These are phyloP conservation scores for Neoboletus magnificus DNA, from an alignment of 768 basidiomycete species.

Conservation along the genomic window DNA sequence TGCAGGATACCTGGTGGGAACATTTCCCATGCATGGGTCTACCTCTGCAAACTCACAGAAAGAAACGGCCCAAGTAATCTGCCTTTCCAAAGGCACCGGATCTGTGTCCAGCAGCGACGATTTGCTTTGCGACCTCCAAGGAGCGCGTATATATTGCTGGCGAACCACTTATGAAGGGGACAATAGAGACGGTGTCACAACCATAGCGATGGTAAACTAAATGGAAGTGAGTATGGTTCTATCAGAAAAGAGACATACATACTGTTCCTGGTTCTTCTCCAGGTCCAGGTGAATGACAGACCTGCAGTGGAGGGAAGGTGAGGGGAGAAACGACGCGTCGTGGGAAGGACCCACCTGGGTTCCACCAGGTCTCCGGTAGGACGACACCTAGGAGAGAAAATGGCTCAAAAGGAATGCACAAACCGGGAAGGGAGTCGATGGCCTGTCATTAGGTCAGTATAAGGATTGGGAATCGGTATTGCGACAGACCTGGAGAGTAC, in stretches of 20 bases:
- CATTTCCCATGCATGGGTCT: not conserved
- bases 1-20: slow-evolving; percentile 1
- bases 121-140: slow-evolving; percentile 18
- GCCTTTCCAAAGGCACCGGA: slow-evolving; percentile 20
- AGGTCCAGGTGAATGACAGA: slow-evolving; percentile 19
- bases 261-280: slow-evolving; percentile 22
- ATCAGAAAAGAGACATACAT: not conserved
- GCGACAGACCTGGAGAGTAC: slow-evolving; percentile 15
- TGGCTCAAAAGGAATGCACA: slow-evolving; percentile 21
- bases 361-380: slow-evolving; percentile 21
- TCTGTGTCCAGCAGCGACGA: slow-evolving; percentile 18
- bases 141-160: slow-evolving; percentile 23
- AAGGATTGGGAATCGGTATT: no score
- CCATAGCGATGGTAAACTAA: slow-evolving; percentile 20
- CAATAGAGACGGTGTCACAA: slow-evolving; percentile 20
- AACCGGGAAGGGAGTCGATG: slow-evolving; percentile 15
- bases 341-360: slow-evolving; percentile 11
- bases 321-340: not conserved
- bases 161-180: slow-evolving; percentile 17
- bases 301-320: slow-evolving; percentile 4
- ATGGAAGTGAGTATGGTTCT: not conserved
- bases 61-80: slow-evolving; percentile 4
- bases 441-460: slow-evolving; percentile 6
- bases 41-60: slow-evolving; percentile 17
- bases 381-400: slow-evolving; percentile 4